Percentiles rank a stretch among this genome's conserved stretches.
Conservation (phyloP, 1,284 basidiomycete genomes). For the Caloboletus firmus region DNA sequence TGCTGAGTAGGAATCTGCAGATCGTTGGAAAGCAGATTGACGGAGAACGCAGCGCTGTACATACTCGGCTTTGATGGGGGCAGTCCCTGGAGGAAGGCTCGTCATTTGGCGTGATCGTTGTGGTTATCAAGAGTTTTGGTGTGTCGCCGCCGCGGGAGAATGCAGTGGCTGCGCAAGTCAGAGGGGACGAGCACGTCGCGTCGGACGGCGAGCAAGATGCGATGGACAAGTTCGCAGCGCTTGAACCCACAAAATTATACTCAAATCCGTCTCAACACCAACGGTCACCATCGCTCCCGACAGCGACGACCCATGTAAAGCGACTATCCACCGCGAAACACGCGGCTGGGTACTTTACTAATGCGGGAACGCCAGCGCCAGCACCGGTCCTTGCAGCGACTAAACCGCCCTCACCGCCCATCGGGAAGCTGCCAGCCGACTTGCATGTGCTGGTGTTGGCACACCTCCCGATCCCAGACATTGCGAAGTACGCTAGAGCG, state of each 20-base stretch:
- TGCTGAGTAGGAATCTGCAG: constrained; percentile 59
- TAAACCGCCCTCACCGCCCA: constrained; percentile 28
- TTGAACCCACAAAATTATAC: constrained; percentile 76
- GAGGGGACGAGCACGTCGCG: neutral
- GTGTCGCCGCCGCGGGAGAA: neutral
- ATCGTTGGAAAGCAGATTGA: neutral
- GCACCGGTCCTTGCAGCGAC: constrained; percentile 31
- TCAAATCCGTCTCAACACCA: constrained; percentile 10
- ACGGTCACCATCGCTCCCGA: neutral
- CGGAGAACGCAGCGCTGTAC: constrained; percentile 21
- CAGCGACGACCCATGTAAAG: constrained; percentile 17
- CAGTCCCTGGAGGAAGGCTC: constrained; percentile 52
- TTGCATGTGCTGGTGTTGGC: constrained; percentile 73
- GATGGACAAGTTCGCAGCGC: constrained; percentile 79
- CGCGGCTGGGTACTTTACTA: constrained; percentile 15
- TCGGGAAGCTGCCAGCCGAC: constrained; percentile 78
- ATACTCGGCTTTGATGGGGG: constrained; percentile 76
- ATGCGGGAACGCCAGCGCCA: constrained; percentile 27
- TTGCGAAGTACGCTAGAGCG: constrained; percentile 70
- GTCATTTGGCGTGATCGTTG: constrained; percentile 12
- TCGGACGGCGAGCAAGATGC: constrained; percentile 12
- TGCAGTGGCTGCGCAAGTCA: constrained; percentile 18
- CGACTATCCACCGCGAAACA: constrained; percentile 3
- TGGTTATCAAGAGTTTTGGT: neutral
- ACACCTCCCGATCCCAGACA: constrained; percentile 74